phyloP scores from a whole-genome alignment of 2,329 filamentous ascomycete genomes.

The Colletotrichum salicis region DNA sequence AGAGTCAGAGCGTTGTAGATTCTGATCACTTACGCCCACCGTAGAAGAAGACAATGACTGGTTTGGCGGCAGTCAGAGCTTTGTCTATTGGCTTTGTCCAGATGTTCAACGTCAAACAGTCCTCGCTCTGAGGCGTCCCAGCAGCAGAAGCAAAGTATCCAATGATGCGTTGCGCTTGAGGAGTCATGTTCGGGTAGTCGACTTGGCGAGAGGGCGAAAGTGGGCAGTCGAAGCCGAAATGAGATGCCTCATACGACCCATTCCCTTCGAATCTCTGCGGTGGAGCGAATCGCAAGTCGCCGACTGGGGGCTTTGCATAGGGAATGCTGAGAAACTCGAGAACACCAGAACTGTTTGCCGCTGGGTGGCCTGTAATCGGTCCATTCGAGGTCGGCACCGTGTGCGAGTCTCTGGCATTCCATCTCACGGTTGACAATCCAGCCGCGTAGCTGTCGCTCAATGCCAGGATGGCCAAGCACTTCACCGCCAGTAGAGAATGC shows the following conservation, averaged over 20 bases:
- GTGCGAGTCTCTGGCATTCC: slow-evolving; percentile 33
- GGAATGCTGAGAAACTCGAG: slow-evolving; percentile 51
- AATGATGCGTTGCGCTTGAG: slow-evolving; percentile 43
- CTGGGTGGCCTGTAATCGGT: slow-evolving; percentile 46
- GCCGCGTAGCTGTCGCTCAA: not conserved
- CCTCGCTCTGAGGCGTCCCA: slow-evolving; percentile 45
- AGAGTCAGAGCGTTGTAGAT: rapidly evolving
- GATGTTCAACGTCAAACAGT: slow-evolving; percentile 52
- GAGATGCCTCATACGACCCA: slow-evolving; percentile 38
- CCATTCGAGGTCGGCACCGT: slow-evolving; percentile 47
- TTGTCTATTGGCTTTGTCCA: slow-evolving; percentile 43
- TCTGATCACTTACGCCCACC: slow-evolving; percentile 42
- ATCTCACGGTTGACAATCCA: not conserved
- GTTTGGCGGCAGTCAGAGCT: slow-evolving; percentile 38
- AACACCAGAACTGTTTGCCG: slow-evolving; percentile 43
- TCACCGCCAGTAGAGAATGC: not conserved
- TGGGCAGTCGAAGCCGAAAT: slow-evolving; percentile 44
- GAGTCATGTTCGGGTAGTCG: slow-evolving; percentile 42
- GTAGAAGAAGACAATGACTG: slow-evolving; percentile 51
- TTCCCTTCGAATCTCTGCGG: slow-evolving; percentile 41
- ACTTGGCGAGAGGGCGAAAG: slow-evolving; percentile 39
- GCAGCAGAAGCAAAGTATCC: slow-evolving; percentile 22
- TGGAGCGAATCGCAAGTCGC: slow-evolving; percentile 39
- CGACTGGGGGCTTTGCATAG: slow-evolving; percentile 43
- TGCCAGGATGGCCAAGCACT: not conserved